Percentiles rank a stretch among this genome's conserved stretches.
Conservation (phyloP, 805 yeast species). For the Diddensiella caesifluorescens region DNA sequence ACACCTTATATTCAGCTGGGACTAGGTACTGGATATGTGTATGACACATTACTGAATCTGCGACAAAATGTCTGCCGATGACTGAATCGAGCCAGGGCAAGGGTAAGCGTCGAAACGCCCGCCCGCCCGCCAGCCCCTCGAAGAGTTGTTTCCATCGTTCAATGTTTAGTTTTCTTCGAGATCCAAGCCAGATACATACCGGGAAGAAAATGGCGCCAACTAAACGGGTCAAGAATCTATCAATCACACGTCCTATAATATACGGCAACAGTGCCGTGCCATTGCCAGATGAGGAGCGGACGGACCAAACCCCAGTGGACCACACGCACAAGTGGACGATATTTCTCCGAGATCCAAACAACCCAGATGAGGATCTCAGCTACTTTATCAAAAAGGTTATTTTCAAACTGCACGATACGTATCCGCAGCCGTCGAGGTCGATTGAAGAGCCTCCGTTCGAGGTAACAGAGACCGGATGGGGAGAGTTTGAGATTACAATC, state of each 20-base stretch:
- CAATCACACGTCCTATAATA: slow-evolving; percentile 70
- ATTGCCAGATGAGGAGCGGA: slow-evolving; percentile 46
- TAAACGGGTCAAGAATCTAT: slow-evolving; percentile 41
- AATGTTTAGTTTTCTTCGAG: no score
- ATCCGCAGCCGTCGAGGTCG: slow-evolving; percentile 77
- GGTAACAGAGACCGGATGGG: slow-evolving; percentile 98
- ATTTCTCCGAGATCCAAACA: slow-evolving; percentile 68
- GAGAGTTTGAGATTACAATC: slow-evolving; percentile 91
- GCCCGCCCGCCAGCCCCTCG: no score
- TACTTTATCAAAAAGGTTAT: slow-evolving; percentile 84
- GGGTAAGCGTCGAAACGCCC: no score
- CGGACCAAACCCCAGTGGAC: slow-evolving; percentile 68
- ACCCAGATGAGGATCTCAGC: slow-evolving; percentile 55
- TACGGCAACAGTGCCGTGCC: slow-evolving; percentile 80
- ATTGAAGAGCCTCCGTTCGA: slow-evolving; percentile 90
- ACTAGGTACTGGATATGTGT: no score
- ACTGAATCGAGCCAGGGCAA: no score
- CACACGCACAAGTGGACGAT: slow-evolving; percentile 97
- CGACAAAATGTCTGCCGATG: no score
- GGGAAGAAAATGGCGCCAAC: slow-evolving; percentile 1
- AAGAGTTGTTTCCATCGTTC: no score
- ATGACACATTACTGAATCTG: no score
- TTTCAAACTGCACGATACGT: slow-evolving; percentile 93
- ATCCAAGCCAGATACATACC: no score
- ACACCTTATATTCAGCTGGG: no score